These are phyloP conservation scores for Draba incana DNA, from an alignment of 345 rosid genomes.

Conservation along the genomic window DNA sequence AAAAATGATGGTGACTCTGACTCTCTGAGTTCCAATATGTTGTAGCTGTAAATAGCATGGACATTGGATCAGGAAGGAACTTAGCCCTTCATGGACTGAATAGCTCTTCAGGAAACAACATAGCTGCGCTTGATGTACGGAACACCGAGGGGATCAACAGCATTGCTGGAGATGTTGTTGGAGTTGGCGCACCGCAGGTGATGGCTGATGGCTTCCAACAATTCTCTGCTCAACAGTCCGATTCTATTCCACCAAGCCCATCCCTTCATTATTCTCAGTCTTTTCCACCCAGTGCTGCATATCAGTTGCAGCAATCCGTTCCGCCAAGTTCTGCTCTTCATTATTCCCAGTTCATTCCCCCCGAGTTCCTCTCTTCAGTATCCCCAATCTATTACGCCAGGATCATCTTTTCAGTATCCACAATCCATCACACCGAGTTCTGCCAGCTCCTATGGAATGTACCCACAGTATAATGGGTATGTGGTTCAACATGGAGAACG, in stretches of 20 bases:
- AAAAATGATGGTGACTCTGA: constrained; percentile 54
- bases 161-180: constrained; percentile 42
- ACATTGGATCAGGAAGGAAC: constrained; percentile 56
- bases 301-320: constrained; percentile 40
- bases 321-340: constrained; percentile 39
- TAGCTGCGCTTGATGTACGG: constrained; percentile 53
- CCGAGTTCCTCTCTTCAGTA: constrained; percentile 34
- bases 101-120: constrained; percentile 58
- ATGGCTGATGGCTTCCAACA: constrained; percentile 43
- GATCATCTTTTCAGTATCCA: constrained; percentile 49
- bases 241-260: constrained; percentile 48
- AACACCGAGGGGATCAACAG: constrained; percentile 46
- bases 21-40: constrained; percentile 73
- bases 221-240: constrained; percentile 49
- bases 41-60: constrained; percentile 81
- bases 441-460: constrained; percentile 51
- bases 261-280: constrained; percentile 36
- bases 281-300: constrained; percentile 24
- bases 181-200: constrained; percentile 48
- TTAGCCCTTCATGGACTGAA: constrained; percentile 50
- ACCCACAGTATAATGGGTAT: constrained; percentile 52
- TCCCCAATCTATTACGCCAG: constrained; percentile 31
- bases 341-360: constrained; percentile 38
- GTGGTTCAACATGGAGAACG: constrained; percentile 51
- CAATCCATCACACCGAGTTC: constrained; percentile 47